Evolutionary conservation across 2,329 filamentous ascomycete species (phyloP).

Genomic region (Mariannaea elegans): DNA sequence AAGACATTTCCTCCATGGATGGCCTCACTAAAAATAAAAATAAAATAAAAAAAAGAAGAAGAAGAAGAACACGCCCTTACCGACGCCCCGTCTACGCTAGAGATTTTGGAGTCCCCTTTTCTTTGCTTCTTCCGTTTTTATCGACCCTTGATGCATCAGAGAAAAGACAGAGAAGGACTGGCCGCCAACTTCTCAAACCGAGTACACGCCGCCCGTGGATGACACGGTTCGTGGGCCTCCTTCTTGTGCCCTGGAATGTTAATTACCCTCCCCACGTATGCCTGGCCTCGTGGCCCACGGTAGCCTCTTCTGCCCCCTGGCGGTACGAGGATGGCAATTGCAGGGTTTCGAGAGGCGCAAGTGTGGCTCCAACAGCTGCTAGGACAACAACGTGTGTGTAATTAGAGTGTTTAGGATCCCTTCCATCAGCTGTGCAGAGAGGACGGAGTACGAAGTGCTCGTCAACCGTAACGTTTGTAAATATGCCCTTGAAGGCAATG

Average conservation of each 20-base stretch:
- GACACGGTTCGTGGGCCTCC: not conserved
- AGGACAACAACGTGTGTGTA: no score
- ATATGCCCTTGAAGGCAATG: no score
- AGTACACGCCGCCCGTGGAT: not conserved
- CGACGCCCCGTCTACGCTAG: slow-evolving; percentile 8
- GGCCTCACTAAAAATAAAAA: slow-evolving; percentile 23
- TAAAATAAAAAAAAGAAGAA: no score
- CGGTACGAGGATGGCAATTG: not conserved
- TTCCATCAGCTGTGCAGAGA: no score
- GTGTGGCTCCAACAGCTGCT: slow-evolving; percentile 13
- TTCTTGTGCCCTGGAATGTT: slow-evolving; percentile 12
- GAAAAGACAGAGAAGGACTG: not conserved
- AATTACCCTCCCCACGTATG: slow-evolving; percentile 13
- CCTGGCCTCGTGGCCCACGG: slow-evolving; percentile 9
- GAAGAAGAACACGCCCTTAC: slow-evolving; percentile 16
- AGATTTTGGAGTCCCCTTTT: slow-evolving; percentile 5
- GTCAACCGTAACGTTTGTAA: no score
- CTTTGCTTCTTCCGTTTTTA: not conserved
- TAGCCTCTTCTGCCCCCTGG: not conserved
- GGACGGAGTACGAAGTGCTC: no score
- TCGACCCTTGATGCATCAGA: not conserved
- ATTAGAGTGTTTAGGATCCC: no score
- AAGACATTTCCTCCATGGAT: slow-evolving; percentile 11
- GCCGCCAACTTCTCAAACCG: not conserved
- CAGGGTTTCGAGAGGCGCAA: slow-evolving; percentile 17